A percentile compares a stretch with the other conserved stretches of the same genome.
phyloP scores from a whole-genome alignment of 208 protist genomes.

The Tritrichomonas musculus region DNA sequence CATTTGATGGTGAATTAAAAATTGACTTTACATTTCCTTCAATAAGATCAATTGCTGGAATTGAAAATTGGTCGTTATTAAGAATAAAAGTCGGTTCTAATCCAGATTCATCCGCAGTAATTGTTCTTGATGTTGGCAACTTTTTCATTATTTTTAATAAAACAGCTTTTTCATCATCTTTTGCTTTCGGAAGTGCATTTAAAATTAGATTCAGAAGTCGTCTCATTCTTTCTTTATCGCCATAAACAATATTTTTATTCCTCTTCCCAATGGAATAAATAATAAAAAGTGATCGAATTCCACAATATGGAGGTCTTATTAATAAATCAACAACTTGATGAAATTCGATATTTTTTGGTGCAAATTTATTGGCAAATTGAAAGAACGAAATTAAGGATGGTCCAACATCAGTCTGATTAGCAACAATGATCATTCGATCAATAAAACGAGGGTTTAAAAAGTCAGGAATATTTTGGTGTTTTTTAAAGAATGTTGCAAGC shows the following conservation, averaged over 20 bases:
- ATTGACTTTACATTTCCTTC: not conserved
- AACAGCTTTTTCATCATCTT: not conserved
- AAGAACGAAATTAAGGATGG: not conserved
- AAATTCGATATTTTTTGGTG: not conserved
- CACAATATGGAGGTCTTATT: not conserved
- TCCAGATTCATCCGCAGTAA: not conserved
- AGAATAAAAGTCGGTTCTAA: not conserved
- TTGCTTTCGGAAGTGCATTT: not conserved
- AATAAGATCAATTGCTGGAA: not conserved
- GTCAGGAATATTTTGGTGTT: not conserved
- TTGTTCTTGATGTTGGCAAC: not conserved
- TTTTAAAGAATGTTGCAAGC: not conserved
- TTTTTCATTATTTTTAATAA: not conserved
- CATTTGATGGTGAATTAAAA: not conserved
- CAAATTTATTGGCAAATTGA: not conserved
- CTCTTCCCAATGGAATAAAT: not conserved
- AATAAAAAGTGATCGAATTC: not conserved
- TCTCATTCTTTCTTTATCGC: not conserved
- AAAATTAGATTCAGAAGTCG: not conserved
- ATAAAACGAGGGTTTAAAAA: not conserved
- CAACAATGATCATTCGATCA: not conserved
- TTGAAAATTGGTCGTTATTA: not conserved
- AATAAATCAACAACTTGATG: not conserved
- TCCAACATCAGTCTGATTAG: not conserved
- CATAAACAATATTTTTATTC: not conserved